Base-by-base conservation (phyloP, 2,329 filamentous ascomycete genomes). In the Chaetomiaceae sp. region DNA sequence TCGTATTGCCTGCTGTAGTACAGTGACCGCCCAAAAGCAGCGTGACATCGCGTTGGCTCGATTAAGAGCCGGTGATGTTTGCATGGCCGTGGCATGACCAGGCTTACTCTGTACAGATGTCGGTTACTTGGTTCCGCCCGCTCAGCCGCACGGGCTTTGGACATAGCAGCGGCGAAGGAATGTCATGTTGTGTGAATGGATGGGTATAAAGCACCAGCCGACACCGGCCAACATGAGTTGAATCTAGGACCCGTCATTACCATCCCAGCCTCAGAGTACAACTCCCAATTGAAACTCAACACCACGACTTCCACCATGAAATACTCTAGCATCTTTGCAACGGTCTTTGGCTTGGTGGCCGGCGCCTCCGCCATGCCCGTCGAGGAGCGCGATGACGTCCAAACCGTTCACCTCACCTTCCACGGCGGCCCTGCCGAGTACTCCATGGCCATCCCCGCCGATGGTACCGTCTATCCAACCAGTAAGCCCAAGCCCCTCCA, bases 381-480 rank as follows among this genome's bases (percentile, higher is more conserved):
- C 10, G 64, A 68, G 32, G 53, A 60, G 1, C 60, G 62, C 20
- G 61, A 59, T 34, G 51, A 59, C 34, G 51, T 64, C 14, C 69
- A 72, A 38, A 69, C 67, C 5, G 71, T 72, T 4, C 67, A 74
- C 54, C 66, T 79, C 44, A 73, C 62, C 18, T 76, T 79, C 60
- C 68, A 73, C 58, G 71, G 67, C 32, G 72, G 68, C 3, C 68
- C 73, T 7, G 68, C 67, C 14, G 64, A 65, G 3, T 78, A 76
- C 61, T 56, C 66, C 1, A 60, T 79, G 48, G 53, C 58, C 18
- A 67, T 79, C 23, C 68, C 69, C 9, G 71, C 73, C 6, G 70
- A 79, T 51, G 73, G 74, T 25, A 64, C 61, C 2, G 53, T 64
- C 2, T 56, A 71, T 47, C 38, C 58, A 4, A 76, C 73, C 18